Evolutionary conservation across 169 alveolate genomes (phyloP).

Genomic region (Neospora caninum): DNA sequence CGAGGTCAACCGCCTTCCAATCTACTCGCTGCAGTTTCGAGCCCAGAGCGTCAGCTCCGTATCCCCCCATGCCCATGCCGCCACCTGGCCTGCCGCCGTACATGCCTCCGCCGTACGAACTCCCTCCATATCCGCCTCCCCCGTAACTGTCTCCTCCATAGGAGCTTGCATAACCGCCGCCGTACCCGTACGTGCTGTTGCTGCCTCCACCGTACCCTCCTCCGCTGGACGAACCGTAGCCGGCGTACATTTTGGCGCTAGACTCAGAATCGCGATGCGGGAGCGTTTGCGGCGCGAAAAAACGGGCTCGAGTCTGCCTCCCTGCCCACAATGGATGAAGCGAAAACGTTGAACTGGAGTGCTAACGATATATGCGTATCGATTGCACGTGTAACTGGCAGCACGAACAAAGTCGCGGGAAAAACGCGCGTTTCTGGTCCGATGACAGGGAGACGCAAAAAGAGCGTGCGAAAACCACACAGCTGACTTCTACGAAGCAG

Average conservation of each 20-base stretch:
- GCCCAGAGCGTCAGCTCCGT: slow-evolving; percentile 43
- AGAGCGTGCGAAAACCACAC: background rate
- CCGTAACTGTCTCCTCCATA: background rate
- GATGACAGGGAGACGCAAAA: background rate
- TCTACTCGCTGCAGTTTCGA: slow-evolving; percentile 69
- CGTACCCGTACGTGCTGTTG: slow-evolving; percentile 41
- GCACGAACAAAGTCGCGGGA: background rate
- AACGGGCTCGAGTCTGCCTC: no score
- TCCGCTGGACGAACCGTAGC: slow-evolving; percentile 45
- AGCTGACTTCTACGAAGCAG: background rate
- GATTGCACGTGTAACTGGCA: no score
- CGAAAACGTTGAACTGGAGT: no score
- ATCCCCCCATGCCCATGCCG: slow-evolving; percentile 38
- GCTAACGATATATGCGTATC: no score
- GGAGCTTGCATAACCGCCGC: slow-evolving; percentile 9
- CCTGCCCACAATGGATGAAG: no score
- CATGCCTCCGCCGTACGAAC: slow-evolving; percentile 50
- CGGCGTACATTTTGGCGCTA: slow-evolving; percentile 13
- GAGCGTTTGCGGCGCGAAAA: background rate
- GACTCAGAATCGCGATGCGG: background rate
- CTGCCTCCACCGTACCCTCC: slow-evolving; percentile 30
- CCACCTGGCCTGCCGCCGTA: slow-evolving; percentile 22
- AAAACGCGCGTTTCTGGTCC: background rate
- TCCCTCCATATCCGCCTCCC: slow-evolving; percentile 39
- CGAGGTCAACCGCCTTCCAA: slow-evolving; percentile 85